Evolutionary conservation across 129 eudicot genomes (phyloP).

Genomic region (Centrapalus pauciflorus): DNA sequence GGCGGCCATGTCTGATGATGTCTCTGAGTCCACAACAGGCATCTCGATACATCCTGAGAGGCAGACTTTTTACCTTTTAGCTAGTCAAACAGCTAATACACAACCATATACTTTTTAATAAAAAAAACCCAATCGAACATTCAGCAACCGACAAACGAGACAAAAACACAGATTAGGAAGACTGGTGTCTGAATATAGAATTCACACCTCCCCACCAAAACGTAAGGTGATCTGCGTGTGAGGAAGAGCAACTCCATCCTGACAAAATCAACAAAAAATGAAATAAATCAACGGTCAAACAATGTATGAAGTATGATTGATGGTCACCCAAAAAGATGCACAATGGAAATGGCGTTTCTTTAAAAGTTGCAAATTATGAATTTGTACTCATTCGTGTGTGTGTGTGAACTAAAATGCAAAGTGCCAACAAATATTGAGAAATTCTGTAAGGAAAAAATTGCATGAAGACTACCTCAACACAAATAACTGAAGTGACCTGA

Average conservation of each 20-base stretch:
- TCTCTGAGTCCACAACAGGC: conserved; percentile 98
- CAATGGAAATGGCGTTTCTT: too few relatives aligned
- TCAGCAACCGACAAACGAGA: too few relatives aligned
- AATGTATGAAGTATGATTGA: neutral
- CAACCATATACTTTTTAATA: neutral
- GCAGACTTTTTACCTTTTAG: neutral
- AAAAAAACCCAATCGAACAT: neutral
- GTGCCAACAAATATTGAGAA: neutral
- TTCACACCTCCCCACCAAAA: conserved; percentile 91
- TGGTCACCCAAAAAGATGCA: neutral
- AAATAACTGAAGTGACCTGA: conserved; percentile 82
- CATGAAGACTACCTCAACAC: conserved; percentile 62
- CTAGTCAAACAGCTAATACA: neutral
- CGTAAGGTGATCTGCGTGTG: conserved; percentile 68
- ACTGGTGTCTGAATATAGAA: neutral
- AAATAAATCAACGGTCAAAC: neutral
- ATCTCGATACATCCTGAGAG: conserved; percentile 89
- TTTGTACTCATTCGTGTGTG: neutral
- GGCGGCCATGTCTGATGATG: conserved; percentile 99
- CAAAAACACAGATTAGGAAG: neutral
- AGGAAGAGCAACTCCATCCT: conserved; percentile 96
- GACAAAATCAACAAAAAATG: conserved; percentile 14
- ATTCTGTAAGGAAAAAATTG: conserved; percentile 5
- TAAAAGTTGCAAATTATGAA: neutral
- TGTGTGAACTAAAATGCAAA: neutral